A percentile compares a stretch with the other conserved stretches of the same genome.
Evolutionary conservation across 2,329 filamentous ascomycete species (phyloP).

Genomic region (Cladosporium austrohemisphaericum): DNA sequence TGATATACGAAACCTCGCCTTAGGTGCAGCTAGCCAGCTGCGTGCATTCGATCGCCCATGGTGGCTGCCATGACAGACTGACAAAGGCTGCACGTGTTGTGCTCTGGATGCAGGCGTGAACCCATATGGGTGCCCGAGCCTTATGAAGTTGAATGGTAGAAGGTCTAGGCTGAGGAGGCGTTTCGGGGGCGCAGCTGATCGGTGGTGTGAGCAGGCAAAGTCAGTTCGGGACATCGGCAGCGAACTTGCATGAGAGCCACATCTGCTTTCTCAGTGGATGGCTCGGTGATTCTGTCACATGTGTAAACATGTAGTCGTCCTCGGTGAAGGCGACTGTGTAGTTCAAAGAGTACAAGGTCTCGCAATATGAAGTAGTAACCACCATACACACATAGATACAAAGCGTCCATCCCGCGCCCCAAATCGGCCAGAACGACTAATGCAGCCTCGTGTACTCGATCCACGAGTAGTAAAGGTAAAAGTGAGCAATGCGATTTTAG

Average conservation of each 20-base stretch:
- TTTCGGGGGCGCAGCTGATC: neutral
- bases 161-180: neutral
- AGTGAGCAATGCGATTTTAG: neutral
- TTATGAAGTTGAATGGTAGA: neutral
- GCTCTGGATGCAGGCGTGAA: no score
- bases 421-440: neutral
- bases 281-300: neutral
- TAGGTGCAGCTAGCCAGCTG: no score
- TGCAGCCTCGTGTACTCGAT: neutral
- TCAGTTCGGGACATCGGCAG: neutral
- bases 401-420: neutral
- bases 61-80: no score
- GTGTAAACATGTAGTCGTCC: neutral
- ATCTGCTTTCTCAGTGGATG: no score
- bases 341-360: neutral
- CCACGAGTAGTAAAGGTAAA: neutral
- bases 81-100: no score
- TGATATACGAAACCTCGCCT: no score
- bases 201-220: neutral
- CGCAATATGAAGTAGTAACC: neutral
- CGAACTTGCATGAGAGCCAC: no score
- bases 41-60: no score
- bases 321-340: no score
- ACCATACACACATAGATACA: conserved; percentile 12
- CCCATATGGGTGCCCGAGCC: no score